These are phyloP conservation scores for Botrytis byssoidea DNA, from an alignment of 2,329 filamentous ascomycete genomes.

Conservation along the genomic window DNA sequence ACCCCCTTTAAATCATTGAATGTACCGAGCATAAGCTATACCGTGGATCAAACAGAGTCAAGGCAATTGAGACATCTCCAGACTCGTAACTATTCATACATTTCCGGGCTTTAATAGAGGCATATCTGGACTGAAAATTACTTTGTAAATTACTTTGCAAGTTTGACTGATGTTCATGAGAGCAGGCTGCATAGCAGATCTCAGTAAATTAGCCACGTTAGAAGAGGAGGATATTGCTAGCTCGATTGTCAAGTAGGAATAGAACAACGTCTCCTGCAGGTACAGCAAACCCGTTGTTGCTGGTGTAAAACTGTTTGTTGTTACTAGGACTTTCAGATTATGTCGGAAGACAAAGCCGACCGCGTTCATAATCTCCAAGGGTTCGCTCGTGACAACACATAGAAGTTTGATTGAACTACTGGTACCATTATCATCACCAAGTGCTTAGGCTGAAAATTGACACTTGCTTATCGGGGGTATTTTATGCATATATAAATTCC, in stretches of 20 bases:
- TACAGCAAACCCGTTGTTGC: slow-evolving; percentile 1
- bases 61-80: background rate
- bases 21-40: background rate
- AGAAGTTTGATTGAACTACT: background rate
- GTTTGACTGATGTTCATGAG: background rate
- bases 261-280: background rate
- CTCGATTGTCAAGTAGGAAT: background rate
- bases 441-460: background rate
- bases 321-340: background rate
- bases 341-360: background rate
- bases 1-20: background rate
- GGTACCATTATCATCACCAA: background rate
- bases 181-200: background rate
- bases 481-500: background rate
- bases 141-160: background rate
- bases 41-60: background rate
- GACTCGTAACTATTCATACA: background rate
- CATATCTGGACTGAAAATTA: background rate
- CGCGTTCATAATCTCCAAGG: background rate
- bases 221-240: background rate
- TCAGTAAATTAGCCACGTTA: background rate
- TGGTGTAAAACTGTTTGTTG: background rate
- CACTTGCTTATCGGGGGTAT: background rate
- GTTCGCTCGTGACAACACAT: background rate
- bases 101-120: background rate